Base-by-base conservation (phyloP, 352 stramenopile species). In the Phytophthora citrophthora region DNA sequence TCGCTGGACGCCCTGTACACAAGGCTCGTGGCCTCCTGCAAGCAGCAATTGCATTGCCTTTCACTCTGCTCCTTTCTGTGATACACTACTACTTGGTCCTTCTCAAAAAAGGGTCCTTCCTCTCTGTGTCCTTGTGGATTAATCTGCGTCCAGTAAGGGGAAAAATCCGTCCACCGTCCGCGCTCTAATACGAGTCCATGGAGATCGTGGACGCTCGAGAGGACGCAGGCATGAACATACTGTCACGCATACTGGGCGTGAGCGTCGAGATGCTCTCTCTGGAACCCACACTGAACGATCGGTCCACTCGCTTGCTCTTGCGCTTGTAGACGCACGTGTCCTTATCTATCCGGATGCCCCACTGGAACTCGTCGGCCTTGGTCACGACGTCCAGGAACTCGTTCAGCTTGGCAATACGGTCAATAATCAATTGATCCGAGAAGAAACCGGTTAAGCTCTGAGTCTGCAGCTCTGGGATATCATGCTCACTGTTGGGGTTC, bases 281-380 rank as follows among this genome's bases (percentile, higher is more conserved):
- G 29, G 80, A 87, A 46, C 70, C 80, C 26, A 76, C 68, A 43
- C 79, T 91, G 75, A 76, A 89, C 16, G 82, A 76, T n/a, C 81
- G 81, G 55, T 92, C 83, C 47, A 60, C 49, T 44, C 84, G 84
- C 73, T 93, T 93, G 67, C 72, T 93, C 79, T 93, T 92, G 78
- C 83, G 83, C 68, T 95, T 95, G 83, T 92, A 93, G 58, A 94
- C 87, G 74, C 86, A 90, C 64, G 85, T 94, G 68, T 94, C 85
- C 69, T 95, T 93, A 72, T 95, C 85, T 88, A 95, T 93, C 74
- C 87, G 83, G 70, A 95, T 95, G 40, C 85, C 87, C 87, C 87
- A 95, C 57, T 95, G 85, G 71, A 95, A 94, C 64, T 91, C 84
- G 51, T 93, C 83, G 15, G 85, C 83, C 64, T 90, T 91, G 50